Conservation (phyloP, 306 rosid species). For the Glycine soja region DNA sequence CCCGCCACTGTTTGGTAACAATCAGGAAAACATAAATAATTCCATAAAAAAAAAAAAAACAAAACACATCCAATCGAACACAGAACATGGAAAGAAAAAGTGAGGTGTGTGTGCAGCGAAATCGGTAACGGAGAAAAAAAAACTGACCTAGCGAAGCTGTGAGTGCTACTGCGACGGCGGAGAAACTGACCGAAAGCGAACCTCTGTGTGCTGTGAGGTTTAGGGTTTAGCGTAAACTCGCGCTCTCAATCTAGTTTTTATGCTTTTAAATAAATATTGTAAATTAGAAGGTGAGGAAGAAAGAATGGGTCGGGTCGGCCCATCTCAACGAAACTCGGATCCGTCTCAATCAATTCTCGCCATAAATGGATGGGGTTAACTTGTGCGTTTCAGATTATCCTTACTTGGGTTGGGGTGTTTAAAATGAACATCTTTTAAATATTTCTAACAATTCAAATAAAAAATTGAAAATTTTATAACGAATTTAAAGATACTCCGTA, state of each 20-base stretch:
- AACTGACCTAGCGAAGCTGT: not conserved
- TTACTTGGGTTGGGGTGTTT: too few relatives aligned
- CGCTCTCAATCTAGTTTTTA: not conserved
- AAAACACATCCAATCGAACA: not conserved
- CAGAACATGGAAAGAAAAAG: not conserved
- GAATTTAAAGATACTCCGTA: too few relatives aligned
- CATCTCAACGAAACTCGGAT: too few relatives aligned
- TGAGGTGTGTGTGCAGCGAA: not conserved
- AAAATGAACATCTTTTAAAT: too few relatives aligned
- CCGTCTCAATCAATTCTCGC: too few relatives aligned
- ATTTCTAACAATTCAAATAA: too few relatives aligned
- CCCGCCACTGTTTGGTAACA: not conserved
- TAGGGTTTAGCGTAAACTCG: not conserved
- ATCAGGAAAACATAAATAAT: not conserved
- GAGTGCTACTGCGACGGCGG: not conserved
- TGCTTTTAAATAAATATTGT: not conserved
- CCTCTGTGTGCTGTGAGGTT: not conserved
- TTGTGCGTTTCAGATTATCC: too few relatives aligned
- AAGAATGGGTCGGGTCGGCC: too few relatives aligned
- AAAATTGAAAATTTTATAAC: too few relatives aligned
- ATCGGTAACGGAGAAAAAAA: not conserved
- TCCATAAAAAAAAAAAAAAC: not conserved
- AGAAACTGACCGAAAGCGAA: not conserved
- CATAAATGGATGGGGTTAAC: too few relatives aligned
- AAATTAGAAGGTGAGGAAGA: too few relatives aligned